These are phyloP conservation scores for Neoarthrinium moseri DNA, from an alignment of 2,329 filamentous ascomycete genomes.

Conservation along the genomic window DNA sequence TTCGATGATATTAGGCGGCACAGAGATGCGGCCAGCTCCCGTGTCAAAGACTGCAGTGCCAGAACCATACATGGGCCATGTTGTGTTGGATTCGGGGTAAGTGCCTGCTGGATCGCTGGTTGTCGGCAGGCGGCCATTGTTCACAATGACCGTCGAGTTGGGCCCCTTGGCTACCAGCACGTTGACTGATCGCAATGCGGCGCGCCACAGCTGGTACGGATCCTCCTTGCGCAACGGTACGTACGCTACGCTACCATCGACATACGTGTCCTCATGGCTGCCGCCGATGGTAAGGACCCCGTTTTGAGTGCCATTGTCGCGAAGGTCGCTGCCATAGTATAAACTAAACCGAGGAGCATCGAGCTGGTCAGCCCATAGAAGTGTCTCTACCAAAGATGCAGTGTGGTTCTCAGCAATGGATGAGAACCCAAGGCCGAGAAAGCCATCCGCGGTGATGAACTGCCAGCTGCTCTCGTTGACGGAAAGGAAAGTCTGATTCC, in stretches of 20 bases:
- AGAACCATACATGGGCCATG: neutral
- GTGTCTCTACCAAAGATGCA: slow-evolving; percentile 28
- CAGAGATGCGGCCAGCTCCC: slow-evolving; percentile 23
- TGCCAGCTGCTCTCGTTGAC: slow-evolving; percentile 28
- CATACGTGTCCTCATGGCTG: slow-evolving; percentile 28
- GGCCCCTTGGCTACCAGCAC: slow-evolving; percentile 3
- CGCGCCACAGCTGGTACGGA: slow-evolving; percentile 31
- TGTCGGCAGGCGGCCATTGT: slow-evolving; percentile 6
- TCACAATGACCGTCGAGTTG: slow-evolving; percentile 9
- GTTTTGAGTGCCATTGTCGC: slow-evolving; percentile 16
- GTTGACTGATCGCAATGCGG: slow-evolving; percentile 16
- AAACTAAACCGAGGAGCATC: slow-evolving; percentile 30
- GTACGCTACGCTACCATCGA: slow-evolving; percentile 20
- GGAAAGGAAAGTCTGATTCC: slow-evolving; percentile 28
- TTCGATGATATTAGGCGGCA: slow-evolving; percentile 23
- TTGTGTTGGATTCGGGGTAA: neutral
- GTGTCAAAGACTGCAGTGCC: slow-evolving; percentile 30
- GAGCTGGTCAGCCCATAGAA: slow-evolving; percentile 27
- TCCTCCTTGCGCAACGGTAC: slow-evolving; percentile 15
- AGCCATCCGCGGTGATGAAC: slow-evolving; percentile 29
- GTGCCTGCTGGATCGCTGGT: slow-evolving; percentile 2
- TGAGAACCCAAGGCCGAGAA: slow-evolving; percentile 32
- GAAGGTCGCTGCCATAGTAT: slow-evolving; percentile 24
- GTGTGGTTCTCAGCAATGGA: slow-evolving; percentile 28
- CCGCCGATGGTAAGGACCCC: slow-evolving; percentile 31